Evolutionary conservation across 331 rosid genomes (phyloP), one percentile per base, ranked within the genome.

Genomic region (Quercus phellos): DNA sequence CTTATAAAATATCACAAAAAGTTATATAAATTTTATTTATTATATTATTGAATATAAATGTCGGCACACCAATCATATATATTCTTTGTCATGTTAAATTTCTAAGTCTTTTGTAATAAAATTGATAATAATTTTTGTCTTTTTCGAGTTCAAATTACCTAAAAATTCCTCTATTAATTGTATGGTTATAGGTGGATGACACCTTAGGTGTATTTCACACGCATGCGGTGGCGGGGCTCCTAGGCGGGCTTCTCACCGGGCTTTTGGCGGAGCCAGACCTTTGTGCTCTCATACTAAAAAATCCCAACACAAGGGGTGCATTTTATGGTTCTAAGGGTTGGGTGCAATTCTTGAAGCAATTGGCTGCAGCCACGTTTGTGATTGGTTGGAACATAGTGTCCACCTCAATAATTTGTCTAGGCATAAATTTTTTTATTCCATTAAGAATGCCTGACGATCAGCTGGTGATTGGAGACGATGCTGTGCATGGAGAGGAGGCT

Each of bases 401-500:
- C 16, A 94, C 99, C 12, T 82, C 99, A 3, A 10, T 90, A 19
- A 92, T 94, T 72, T 93, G 88, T 43, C 90, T 92, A 21, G 29
- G 29, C 29, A 92, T 94, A 66, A 85, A 85, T 35, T 7, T 90
- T 17, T 86, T 94, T 75, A 90, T 94, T 29, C 98, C 97, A 0
- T 72, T 94, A 80, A 84, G 99, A 70, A 94, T 94, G 99, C 85
- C 99, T 0, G 96, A 94, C 1, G 95, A 92, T 58, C 93, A 90
- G 32, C 88, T 94, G 0, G 78, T 82, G 29, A 92, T 91, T 32
- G 98, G 99, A 4, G 99, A 94, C 6, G 99, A 94, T 0, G 99
- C 99, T 0, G 98, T 87, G 68, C 99, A 94, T 35, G 98, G 99
- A 0, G 99, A 94, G 78, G 98, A 92, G 77, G 99, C 99, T 50